Evolutionary conservation across 2,329 filamentous ascomycete species (phyloP), one percentile per base, ranked within the genome.

Genomic region (Aschersonia sp.): DNA sequence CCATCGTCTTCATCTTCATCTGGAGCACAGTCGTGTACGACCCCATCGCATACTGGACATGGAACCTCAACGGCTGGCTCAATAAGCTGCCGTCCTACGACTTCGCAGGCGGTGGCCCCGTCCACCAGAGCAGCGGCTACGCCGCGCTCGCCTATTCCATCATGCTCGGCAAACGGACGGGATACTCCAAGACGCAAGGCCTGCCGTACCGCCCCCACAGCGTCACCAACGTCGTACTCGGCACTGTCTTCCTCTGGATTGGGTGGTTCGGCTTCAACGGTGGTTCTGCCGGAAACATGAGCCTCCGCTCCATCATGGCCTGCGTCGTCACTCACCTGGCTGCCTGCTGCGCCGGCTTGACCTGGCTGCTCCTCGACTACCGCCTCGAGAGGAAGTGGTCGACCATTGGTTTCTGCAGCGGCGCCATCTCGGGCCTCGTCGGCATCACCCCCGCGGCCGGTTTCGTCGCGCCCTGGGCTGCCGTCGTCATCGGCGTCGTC

Each of bases 211-310:
- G 77, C 32, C 82, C 83, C 6, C 84, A 88, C 65, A 87, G 85
- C 59, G 80, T 85, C 43, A 85, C 82, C 50, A 73, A 85, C 55
- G 80, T 87, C 53, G 79, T 86, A 45, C 71, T 88, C 44, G 84
- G 84, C 29, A 86, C 84, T 4, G 75, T 82, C 30, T 76, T 84
- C 65, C 74, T 95, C 45, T 96, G 89, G 89, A 85, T 95, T 44
- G 89, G 89, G 50, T 96, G 89, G 89, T 92, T 95, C 62, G 89
- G 89, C 45, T 96, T 96, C 78, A 96, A 95, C 65, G 89, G 86
- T 47, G 89, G 89, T 52, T 77, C 84, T 3, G 89, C 88, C 2
- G 73, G 94, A 43, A 75, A 78, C 50, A 85, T 87, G 53, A 94
- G 92, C 69, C 70, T 94, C 56, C 85, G 89, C 51, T 85, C 89